phyloP scores from a whole-genome alignment of 1,284 basidiomycete species.

The Fistulina hepatica region DNA sequence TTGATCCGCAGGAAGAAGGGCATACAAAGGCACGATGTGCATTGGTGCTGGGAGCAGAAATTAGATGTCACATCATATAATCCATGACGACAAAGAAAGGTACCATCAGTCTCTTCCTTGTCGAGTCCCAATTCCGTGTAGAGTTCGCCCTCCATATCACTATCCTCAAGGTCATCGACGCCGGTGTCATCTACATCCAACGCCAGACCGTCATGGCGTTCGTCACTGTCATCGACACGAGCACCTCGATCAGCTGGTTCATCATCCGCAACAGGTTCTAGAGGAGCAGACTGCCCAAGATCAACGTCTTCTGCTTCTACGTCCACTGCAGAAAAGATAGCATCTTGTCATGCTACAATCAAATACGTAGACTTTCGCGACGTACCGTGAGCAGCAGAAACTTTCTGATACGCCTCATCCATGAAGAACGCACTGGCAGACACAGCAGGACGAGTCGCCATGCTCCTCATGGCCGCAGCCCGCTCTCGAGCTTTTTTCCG shows the following conservation, averaged over 20 bases:
- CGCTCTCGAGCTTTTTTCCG: constrained; percentile 28
- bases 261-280: constrained; percentile 20
- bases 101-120: constrained; percentile 52
- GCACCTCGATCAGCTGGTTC: too few species aligned
- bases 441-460: too few species aligned
- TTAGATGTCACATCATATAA: constrained; percentile 3
- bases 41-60: constrained; percentile 43
- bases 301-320: constrained; percentile 81
- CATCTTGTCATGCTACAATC: constrained; percentile 2
- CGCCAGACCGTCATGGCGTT: constrained; percentile 33
- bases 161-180: constrained; percentile 33
- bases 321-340: constrained; percentile 29
- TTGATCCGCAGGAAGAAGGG: constrained; percentile 90
- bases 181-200: constrained; percentile 46
- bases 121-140: constrained; percentile 45
- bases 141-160: constrained; percentile 43
- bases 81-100: constrained; percentile 15
- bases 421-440: too few species aligned
- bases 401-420: too few species aligned
- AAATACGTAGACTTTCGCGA: too few species aligned
- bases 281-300: too few species aligned
- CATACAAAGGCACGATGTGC: constrained; percentile 92
- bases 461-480: constrained; percentile 12
- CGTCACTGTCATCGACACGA: too few species aligned
- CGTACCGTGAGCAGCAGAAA: constrained; percentile 42